Base-by-base conservation (phyloP, 305 asterid genomes). In the Ilex paraguariensis region DNA sequence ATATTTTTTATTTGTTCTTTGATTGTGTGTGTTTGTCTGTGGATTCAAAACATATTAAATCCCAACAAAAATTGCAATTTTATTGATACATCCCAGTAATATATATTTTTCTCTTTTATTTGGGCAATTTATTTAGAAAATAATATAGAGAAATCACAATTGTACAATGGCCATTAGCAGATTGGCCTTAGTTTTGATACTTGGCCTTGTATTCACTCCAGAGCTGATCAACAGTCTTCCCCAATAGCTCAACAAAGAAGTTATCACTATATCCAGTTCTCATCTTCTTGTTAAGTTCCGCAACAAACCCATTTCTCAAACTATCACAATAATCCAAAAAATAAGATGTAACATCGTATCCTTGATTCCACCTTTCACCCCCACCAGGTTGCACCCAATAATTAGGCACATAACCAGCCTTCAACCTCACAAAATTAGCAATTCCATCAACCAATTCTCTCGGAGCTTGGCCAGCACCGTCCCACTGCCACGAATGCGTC, bases 311-410 rank as follows among this genome's bases (percentile, higher is more conserved):
- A 1, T 69, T 51, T 15, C 16, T 77, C 62, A 87, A 56, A 30
- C 68, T 60, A 0, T 83, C 82, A 17, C 92, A 89, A 2, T 83
- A 88, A 21, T 82, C 89, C 62, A 89, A 70, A 59, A 89, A 84
- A 39, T 75, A 60, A 5, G 95, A 94, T 16, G 91, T 90, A 12
- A 81, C 72, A 13, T 82, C 95, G 13, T 85, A 87, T 4, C 91
- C 95, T 56, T 85, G 84, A 55, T 87, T 85, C 94, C 95, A 87
- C 32, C 45, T 73, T 1, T 74, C 69, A 5, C 97, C 97, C 61
- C 56, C 64, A 2, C 95, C 94, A 0, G 77, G 75, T 63, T 75
- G 69, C 31, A 80, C 86, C 74, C 83, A 87, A 31, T 79, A 57
- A 15, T 31, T 49, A 36, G 91, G 53, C 63, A 14, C 74, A 44